A percentile compares a stretch with the other conserved stretches of the same genome.
Conservation (phyloP, 768 basidiomycete species). For the Lactifluus volemus region DNA sequence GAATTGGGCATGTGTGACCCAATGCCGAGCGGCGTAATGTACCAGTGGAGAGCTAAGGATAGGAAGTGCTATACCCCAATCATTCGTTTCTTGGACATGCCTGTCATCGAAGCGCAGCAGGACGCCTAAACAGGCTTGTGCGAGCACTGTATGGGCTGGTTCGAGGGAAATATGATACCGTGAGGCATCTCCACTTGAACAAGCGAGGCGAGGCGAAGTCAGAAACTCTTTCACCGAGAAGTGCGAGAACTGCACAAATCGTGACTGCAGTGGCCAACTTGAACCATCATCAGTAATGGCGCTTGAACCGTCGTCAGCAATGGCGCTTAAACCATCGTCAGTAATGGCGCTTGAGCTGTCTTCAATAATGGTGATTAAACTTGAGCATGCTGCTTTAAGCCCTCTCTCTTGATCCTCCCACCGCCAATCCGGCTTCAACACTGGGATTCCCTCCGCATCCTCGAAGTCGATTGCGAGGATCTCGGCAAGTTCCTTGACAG, state of each 20-base stretch:
- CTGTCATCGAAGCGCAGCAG: not conserved
- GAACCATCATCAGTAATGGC: not conserved
- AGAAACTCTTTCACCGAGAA: not conserved
- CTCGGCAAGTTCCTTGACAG: not conserved
- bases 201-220: not conserved
- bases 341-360: too few relatives aligned
- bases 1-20: not conserved
- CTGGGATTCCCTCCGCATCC: not conserved
- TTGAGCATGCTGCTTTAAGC: not conserved
- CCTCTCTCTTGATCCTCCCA: not conserved
- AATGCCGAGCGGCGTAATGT: not conserved
- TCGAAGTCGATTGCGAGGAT: not conserved
- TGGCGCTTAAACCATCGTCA: not conserved
- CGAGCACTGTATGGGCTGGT: not conserved
- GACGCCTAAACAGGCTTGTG: not conserved
- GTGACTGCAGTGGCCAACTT: not conserved
- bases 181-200: not conserved
- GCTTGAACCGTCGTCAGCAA: not conserved
- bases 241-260: not conserved
- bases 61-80: too few relatives aligned
- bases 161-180: not conserved
- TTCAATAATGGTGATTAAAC: not conserved
- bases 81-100: too few relatives aligned
- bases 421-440: not conserved
- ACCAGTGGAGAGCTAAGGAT: not conserved